These are phyloP conservation scores for Solanum neorickii DNA, from an alignment of 257 asterid species.

Conservation along the genomic window DNA sequence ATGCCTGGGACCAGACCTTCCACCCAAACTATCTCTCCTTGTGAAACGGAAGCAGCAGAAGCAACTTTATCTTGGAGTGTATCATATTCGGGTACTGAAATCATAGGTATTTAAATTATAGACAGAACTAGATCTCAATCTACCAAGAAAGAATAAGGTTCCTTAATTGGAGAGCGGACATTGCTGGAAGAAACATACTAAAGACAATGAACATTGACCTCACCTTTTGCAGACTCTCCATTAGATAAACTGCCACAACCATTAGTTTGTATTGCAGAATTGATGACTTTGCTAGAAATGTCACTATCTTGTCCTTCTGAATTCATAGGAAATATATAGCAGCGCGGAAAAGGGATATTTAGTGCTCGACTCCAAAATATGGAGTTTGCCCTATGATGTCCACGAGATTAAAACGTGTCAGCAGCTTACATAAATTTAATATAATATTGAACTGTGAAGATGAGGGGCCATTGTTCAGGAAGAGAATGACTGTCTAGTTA, in stretches of 20 bases:
- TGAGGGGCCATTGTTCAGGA: neutral
- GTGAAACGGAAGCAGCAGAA: conserved; percentile 24
- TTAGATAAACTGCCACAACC: conserved; percentile 23
- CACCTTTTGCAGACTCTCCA: conserved; percentile 32
- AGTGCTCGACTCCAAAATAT: conserved; percentile 95
- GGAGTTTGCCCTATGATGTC: conserved; percentile 75
- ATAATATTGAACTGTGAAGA: neutral
- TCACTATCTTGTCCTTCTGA: conserved; percentile 24
- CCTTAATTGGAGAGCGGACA: neutral
- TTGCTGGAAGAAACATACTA: neutral
- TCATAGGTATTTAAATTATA: neutral
- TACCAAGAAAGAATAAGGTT: neutral
- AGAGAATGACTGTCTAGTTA: neutral
- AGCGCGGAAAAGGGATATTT: conserved; percentile 67
- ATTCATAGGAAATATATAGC: conserved; percentile 33
- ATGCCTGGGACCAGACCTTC: conserved; percentile 99
- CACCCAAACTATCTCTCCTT: conserved; percentile 57
- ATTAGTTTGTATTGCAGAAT: conserved; percentile 11
- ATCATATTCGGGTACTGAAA: conserved; percentile 5
- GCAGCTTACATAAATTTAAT: neutral
- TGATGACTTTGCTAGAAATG: neutral
- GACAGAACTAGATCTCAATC: neutral
- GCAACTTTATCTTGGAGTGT: conserved; percentile 26
- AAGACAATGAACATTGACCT: conserved; percentile 8
- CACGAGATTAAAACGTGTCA: neutral